Evolutionary conservation across 2,329 filamentous ascomycete species (phyloP), one percentile per base, ranked within the genome.

Genomic region (Trichoderma afroharzianum): DNA sequence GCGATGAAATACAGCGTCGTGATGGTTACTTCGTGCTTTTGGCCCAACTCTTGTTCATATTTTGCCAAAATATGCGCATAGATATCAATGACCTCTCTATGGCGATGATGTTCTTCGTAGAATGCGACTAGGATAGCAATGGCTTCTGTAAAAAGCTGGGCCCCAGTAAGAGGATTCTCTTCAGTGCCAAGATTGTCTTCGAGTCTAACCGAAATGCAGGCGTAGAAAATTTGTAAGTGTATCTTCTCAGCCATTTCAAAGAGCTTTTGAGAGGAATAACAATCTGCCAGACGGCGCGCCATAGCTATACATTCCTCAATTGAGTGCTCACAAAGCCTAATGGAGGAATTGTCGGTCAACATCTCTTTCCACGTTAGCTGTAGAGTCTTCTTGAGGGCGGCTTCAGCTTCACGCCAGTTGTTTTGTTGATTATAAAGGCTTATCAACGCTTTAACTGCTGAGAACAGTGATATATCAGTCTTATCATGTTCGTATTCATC

Each of bases 361-460:
- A 64, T 32, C 50, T 64, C 62, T 73, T 81, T 81, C 82, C 82
- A 83, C 6, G 79, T 80, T 30, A 82, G 75, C 72, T 82, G 80
- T 0, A 83, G 77, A 0, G 81, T 79, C 68, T 77, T 74, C 68
- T 76, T 80, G 63, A 81, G 78, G 21, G 80, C 73, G 1, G 76
- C 71, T 66, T 82, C 81, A 0, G 81, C 81, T 63, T 83, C 78
- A 4, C 70, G 64, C 80, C 80, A 83, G 39, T 79, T 78, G 15
- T 77, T 72, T 2, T 75, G 74, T 26, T 78, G 78, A 12, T 78
- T 71, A 72, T 80, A 78, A 4, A 80, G 75, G 32, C 78, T 79
- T 26, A 81, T 76, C 18, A 83, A 74, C 2, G 80, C 80, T 58
- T 79, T 74, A 26, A 77, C 79, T 4, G 81, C 76, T 0, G 78